Conservation (phyloP, 192 early-diverging fungal genomes). For the Coemansia umbellata region DNA sequence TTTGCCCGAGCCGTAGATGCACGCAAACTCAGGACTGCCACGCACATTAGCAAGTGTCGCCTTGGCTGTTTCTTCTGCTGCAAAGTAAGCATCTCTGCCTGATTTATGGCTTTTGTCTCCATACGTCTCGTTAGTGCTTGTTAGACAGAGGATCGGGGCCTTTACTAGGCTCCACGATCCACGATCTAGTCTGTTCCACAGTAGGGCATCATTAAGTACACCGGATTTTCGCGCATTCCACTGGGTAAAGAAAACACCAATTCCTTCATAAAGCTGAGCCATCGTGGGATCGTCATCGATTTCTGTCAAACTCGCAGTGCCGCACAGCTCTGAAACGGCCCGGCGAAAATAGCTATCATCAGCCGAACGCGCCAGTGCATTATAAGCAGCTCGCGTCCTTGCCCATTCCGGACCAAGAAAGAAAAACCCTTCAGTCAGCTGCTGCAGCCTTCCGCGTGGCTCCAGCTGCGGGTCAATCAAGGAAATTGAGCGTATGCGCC, state of each 20-base stretch:
- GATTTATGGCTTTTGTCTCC: background rate
- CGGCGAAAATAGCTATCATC: conserved; percentile 35
- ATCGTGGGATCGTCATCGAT: conserved; percentile 41
- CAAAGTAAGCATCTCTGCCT: conserved; percentile 4
- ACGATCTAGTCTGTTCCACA: conserved; percentile 36
- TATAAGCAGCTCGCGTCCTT: conserved; percentile 47
- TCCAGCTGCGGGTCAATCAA: conserved; percentile 35
- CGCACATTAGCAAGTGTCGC: conserved; percentile 32
- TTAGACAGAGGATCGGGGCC: conserved; percentile 35
- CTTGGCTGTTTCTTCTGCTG: conserved; percentile 22
- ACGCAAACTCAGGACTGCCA: conserved; percentile 30
- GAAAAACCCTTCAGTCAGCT: conserved; percentile 12
- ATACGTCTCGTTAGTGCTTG: conserved; percentile 6
- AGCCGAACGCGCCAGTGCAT: conserved; percentile 38
- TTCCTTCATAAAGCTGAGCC: conserved; percentile 44
- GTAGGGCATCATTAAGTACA: conserved; percentile 23
- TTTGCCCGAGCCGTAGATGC: conserved; percentile 32
- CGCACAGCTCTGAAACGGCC: conserved; percentile 35
- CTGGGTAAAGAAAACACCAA: conserved; percentile 47
- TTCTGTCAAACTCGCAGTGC: conserved; percentile 27
- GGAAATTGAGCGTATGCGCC: conserved; percentile 35
- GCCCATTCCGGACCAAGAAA: conserved; percentile 47
- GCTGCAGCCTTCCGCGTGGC: conserved; percentile 9
- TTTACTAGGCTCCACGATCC: conserved; percentile 32
- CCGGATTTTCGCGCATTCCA: conserved; percentile 40